Conservation (phyloP, 495 filamentous ascomycete genomes). For the Talaromyces adpressus region DNA sequence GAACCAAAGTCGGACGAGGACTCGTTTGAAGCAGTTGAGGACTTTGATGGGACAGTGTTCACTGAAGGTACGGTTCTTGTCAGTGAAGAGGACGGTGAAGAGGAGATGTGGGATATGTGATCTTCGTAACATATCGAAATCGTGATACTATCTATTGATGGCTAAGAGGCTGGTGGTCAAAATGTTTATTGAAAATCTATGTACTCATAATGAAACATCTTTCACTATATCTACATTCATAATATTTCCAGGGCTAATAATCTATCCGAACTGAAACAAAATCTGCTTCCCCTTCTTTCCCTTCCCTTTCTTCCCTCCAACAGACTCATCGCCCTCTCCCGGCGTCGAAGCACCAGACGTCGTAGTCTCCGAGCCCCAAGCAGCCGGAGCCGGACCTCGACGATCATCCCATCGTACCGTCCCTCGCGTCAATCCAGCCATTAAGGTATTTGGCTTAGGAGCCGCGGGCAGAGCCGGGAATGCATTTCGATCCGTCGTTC, state of each 20-base stretch:
- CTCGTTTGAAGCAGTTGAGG: background rate
- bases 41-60: background rate
- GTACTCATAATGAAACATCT: background rate
- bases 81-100: background rate
- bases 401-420: conserved; percentile 63
- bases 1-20: background rate
- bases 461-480: conserved; percentile 81
- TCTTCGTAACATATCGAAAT: background rate
- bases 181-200: background rate
- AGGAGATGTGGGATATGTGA: background rate
- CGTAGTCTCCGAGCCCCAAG: conserved; percentile 35
- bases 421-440: conserved; percentile 70
- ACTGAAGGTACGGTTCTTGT: background rate
- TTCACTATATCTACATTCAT: background rate
- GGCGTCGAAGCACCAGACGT: conserved; percentile 21
- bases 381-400: conserved; percentile 25
- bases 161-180: background rate
- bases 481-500: conserved; percentile 42
- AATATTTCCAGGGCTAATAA: conserved; percentile 12
- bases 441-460: conserved; percentile 68
- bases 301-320: conserved; percentile 63
- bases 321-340: conserved; percentile 28
- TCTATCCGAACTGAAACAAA: conserved; percentile 46
- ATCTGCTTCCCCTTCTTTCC: conserved; percentile 80
- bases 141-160: background rate